phyloP scores from a whole-genome alignment of 305 asterid genomes.

The Fraxinus angustifolia region DNA sequence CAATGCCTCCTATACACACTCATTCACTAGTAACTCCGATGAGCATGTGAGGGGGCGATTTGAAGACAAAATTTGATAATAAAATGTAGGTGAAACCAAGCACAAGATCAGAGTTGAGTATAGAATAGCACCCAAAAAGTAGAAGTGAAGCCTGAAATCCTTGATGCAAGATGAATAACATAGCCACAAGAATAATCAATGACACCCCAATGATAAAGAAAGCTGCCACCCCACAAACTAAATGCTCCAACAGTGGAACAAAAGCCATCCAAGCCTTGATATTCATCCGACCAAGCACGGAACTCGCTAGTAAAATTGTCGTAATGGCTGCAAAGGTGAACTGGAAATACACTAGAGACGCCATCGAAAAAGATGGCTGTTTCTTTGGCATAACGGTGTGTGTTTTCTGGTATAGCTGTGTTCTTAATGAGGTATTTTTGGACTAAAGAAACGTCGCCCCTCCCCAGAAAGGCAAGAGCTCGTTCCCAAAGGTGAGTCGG shows the following conservation, averaged over 20 bases:
- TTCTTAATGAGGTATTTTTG: conserved; percentile 45
- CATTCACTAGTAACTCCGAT: too few relatives aligned
- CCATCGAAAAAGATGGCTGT: conserved; percentile 59
- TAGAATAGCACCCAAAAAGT: conserved; percentile 56
- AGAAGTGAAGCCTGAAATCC: conserved; percentile 75
- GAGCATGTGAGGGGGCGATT: too few relatives aligned
- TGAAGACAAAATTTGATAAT: neutral
- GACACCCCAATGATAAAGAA: conserved; percentile 67
- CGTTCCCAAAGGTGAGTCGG: conserved; percentile 69
- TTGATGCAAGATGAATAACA: conserved; percentile 62
- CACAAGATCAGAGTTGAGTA: neutral
- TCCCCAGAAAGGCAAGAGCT: conserved; percentile 71
- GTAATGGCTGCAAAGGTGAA: conserved; percentile 78
- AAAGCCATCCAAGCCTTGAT: conserved; percentile 77
- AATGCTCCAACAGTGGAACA: conserved; percentile 72
- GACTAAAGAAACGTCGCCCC: conserved; percentile 50
- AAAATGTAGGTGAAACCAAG: too few relatives aligned
- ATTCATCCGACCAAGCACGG: conserved; percentile 67
- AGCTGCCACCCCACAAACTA: conserved; percentile 74
- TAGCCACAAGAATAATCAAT: conserved; percentile 77
- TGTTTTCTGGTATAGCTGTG: conserved; percentile 61
- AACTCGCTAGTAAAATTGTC: conserved; percentile 57
- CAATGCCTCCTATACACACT: neutral
- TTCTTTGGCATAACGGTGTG: conserved; percentile 39
- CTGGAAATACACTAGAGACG: conserved; percentile 73